Evolutionary conservation across 106 monocot species (phyloP).

Genomic region (Apostasia ramifera): DNA sequence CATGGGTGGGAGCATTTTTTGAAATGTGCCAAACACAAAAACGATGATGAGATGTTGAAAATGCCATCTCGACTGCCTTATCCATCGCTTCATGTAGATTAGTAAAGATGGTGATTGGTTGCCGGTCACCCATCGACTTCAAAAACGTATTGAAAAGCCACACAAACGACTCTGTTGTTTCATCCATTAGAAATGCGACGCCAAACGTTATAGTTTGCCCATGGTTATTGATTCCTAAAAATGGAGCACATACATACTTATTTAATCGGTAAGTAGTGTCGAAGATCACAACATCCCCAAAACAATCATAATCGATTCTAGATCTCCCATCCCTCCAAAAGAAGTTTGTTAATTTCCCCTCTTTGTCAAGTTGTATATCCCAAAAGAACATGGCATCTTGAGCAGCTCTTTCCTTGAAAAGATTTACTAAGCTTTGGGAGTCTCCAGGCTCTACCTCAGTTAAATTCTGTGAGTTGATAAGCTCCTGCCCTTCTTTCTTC

Average conservation of each 20-base stretch:
- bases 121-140: constrained; percentile 30
- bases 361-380: constrained; percentile 23
- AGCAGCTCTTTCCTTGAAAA: constrained; percentile 20
- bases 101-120: constrained; percentile 34
- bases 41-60: constrained; percentile 23
- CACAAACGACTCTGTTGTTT: constrained; percentile 18
- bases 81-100: constrained; percentile 23
- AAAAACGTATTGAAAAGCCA: constrained; percentile 40
- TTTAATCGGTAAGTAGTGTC: constrained; percentile 2
- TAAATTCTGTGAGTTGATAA: constrained; percentile 7
- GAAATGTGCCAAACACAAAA: constrained; percentile 18
- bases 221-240: constrained; percentile 38
- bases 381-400: constrained; percentile 40
- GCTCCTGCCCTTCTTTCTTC: constrained; percentile 8
- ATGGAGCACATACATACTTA: constrained; percentile 23
- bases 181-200: constrained; percentile 29
- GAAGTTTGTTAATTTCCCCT: constrained; percentile 10
- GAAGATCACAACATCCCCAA: constrained; percentile 12
- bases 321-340: constrained; percentile 22
- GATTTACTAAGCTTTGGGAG: constrained; percentile 12
- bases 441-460: constrained; percentile 21
- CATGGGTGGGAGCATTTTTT: constrained; percentile 12
- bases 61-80: constrained; percentile 21
- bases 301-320: constrained; percentile 13
- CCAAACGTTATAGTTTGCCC: constrained; percentile 35